These are phyloP conservation scores for Hymenoscyphus scutula DNA, from an alignment of 2,329 filamentous ascomycete species.

Conservation along the genomic window DNA sequence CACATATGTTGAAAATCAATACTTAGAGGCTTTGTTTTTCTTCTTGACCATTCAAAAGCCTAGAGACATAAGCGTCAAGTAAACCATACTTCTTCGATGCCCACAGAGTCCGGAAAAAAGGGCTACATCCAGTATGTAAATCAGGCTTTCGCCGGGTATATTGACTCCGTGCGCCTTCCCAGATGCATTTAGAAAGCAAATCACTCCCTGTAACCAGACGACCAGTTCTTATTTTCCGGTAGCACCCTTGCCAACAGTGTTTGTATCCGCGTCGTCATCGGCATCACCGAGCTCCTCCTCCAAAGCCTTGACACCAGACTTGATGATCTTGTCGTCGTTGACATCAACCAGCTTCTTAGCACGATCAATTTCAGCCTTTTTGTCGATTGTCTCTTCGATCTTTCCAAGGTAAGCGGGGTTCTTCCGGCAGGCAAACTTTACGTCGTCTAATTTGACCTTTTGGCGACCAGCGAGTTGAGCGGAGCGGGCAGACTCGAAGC, in stretches of 20 bases:
- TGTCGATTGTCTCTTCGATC: constrained; percentile 84
- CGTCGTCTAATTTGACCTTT: constrained; percentile 98
- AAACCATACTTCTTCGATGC: background rate
- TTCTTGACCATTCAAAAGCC: background rate
- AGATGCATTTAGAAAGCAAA: background rate
- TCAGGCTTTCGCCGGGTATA: constrained; percentile 5
- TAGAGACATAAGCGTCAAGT: background rate
- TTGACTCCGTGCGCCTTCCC: constrained; percentile 3
- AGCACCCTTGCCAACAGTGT: constrained; percentile 26
- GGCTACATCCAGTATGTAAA: background rate
- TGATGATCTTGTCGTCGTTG: constrained; percentile 62
- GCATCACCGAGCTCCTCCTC: constrained; percentile 52
- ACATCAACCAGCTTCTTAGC: constrained; percentile 73
- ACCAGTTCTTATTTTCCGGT: background rate
- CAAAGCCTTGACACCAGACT: constrained; percentile 44
- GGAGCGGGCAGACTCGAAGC: constrained; percentile 81
- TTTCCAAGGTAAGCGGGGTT: constrained; percentile 84
- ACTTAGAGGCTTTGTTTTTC: background rate
- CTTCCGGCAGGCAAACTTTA: constrained; percentile 87
- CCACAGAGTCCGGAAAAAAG: background rate
- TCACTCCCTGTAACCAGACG: background rate
- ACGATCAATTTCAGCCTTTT: constrained; percentile 82
- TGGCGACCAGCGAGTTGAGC: constrained; percentile 85
- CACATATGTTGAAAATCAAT: background rate
- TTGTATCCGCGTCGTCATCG: constrained; percentile 49